These are phyloP conservation scores for Dactylonectria macrodidyma DNA, from an alignment of 2,329 filamentous ascomycete species.

Conservation along the genomic window DNA sequence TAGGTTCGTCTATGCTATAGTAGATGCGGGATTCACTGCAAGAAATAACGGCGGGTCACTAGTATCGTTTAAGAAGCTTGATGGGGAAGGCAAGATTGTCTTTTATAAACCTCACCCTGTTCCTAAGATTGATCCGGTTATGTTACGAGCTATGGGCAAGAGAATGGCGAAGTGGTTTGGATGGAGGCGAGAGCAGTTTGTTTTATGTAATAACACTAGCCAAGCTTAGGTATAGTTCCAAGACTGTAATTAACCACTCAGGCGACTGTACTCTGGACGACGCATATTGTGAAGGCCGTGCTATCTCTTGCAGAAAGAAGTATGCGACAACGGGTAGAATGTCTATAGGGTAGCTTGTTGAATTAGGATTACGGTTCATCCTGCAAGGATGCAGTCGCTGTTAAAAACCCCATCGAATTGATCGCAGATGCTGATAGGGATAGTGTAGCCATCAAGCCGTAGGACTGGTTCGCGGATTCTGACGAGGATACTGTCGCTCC, in stretches of 20 bases:
- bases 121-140: constrained; percentile 22
- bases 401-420: background rate
- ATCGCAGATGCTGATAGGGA: background rate
- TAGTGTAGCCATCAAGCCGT: background rate
- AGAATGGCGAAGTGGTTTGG: constrained; percentile 25
- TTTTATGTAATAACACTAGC: background rate
- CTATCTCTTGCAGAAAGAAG: background rate
- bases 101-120: constrained; percentile 28
- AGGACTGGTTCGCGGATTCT: background rate
- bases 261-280: background rate
- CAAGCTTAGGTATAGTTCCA: background rate
- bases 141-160: constrained; percentile 25
- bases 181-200: constrained; percentile 50
- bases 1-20: constrained; percentile 25
- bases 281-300: background rate
- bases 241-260: background rate
- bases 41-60: constrained; percentile 17
- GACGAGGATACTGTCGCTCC: background rate
- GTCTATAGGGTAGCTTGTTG: background rate
- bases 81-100: constrained; percentile 11
- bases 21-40: constrained; percentile 22
- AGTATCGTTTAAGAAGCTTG: constrained; percentile 12
- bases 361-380: background rate
- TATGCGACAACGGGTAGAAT: background rate
- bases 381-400: background rate